Percentiles rank a stretch among this genome's conserved stretches.
These are phyloP conservation scores for Rugonectria rugulosa DNA, from an alignment of 2,329 filamentous ascomycete genomes.

Conservation along the genomic window DNA sequence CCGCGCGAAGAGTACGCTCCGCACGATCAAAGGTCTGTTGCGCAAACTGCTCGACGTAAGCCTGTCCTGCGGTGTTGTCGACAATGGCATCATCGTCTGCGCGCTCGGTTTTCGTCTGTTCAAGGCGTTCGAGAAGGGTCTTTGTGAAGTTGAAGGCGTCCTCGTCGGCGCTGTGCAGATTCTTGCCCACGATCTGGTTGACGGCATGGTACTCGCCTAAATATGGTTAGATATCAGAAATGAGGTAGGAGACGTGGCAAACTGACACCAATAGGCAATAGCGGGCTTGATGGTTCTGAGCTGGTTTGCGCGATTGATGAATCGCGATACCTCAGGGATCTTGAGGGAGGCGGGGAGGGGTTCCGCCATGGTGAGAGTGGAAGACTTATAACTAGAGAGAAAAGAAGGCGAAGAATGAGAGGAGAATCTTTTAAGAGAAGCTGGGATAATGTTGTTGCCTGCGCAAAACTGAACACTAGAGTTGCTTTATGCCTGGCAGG, in stretches of 20 bases:
- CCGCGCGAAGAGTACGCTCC: conserved; percentile 80
- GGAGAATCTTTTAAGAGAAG: background rate
- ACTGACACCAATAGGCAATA: conserved; percentile 93
- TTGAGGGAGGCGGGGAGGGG: conserved; percentile 63
- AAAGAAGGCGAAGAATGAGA: no score
- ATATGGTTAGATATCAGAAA: background rate
- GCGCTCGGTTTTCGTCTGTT: conserved; percentile 67
- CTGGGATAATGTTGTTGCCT: conserved; percentile 11
- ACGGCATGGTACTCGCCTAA: conserved; percentile 81
- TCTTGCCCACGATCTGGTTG: conserved; percentile 85
- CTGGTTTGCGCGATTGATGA: conserved; percentile 83
- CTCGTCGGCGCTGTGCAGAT: conserved; percentile 79
- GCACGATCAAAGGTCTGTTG: conserved; percentile 86
- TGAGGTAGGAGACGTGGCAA: background rate
- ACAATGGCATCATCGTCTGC: conserved; percentile 81
- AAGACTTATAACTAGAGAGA: background rate
- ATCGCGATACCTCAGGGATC: conserved; percentile 82
- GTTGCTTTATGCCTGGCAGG: background rate
- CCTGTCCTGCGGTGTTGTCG: conserved; percentile 86
- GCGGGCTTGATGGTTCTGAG: conserved; percentile 86
- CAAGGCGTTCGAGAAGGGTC: conserved; percentile 88
- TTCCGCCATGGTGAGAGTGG: conserved; percentile 66
- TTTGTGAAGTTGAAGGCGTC: conserved; percentile 85
- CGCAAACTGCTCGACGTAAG: conserved; percentile 94
- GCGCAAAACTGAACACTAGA: background rate